phyloP scores from a whole-genome alignment of 139 green algal genomes.

The Limnomonas spitsbergensis region DNA sequence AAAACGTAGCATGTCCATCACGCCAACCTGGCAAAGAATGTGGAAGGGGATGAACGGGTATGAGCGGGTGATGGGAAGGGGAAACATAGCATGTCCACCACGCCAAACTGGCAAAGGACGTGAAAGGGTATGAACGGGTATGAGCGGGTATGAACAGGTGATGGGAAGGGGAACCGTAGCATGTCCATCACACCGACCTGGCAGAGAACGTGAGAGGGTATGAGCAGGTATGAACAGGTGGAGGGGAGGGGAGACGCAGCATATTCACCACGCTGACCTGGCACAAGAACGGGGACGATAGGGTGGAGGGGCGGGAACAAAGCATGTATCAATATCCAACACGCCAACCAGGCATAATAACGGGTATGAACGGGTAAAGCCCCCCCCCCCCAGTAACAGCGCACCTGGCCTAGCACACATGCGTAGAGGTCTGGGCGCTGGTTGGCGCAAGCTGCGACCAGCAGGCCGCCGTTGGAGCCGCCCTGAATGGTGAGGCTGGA shows the following conservation, averaged over 20 bases:
- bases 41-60: not conserved
- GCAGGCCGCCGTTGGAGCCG: constrained; percentile 84
- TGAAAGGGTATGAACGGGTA: not conserved
- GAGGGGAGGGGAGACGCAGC: not conserved
- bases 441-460: constrained; percentile 89
- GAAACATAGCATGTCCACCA: constrained; percentile 95
- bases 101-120: constrained; percentile 75
- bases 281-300: too few relatives aligned
- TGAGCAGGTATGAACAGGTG: not conserved
- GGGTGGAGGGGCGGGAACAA: too few relatives aligned
- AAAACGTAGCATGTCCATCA: constrained; percentile 95
- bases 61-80: constrained; percentile 36
- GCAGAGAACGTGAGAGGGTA: not conserved
- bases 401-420: constrained; percentile 68
- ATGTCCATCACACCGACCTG: constrained; percentile 92
- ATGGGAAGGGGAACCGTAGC: constrained; percentile 83
- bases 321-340: too few relatives aligned
- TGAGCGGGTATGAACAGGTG: not conserved
- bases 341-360: too few relatives aligned
- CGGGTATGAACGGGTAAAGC: too few relatives aligned
- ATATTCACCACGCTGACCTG: too few relatives aligned
- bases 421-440: constrained; percentile 89
- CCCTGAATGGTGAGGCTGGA: constrained; percentile 52
- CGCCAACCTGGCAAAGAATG: constrained; percentile 76
- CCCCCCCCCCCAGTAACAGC: too few relatives aligned